Percentiles rank a stretch among this genome's conserved stretches.
phyloP scores from a whole-genome alignment of 768 basidiomycete species.

The Mycena sanguinolenta region DNA sequence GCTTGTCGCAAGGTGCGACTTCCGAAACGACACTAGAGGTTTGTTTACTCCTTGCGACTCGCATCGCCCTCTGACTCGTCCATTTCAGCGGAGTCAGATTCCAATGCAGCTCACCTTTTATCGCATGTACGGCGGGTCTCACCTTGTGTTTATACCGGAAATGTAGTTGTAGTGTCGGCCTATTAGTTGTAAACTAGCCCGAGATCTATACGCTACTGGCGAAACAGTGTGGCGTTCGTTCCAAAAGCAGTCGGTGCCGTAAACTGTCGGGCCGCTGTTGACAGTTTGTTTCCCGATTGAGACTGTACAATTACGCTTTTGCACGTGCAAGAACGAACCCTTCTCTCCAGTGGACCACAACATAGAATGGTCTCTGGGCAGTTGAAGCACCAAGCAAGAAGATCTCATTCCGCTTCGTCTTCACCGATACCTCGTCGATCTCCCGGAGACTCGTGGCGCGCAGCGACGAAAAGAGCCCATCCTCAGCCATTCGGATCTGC shows the following conservation, averaged over 20 bases:
- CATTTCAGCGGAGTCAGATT: not conserved
- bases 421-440: constrained; percentile 52
- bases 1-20: constrained; percentile 13
- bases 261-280: no score
- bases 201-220: no score
- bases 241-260: no score
- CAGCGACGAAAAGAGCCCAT: constrained; percentile 63
- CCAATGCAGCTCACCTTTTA: constrained; percentile 31
- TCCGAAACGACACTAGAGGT: constrained; percentile 2
- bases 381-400: constrained; percentile 55
- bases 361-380: constrained; percentile 49
- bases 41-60: not conserved
- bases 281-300: not conserved
- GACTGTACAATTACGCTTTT: not conserved
- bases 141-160: constrained; percentile 28
- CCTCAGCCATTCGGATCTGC: constrained; percentile 47
- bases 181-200: not conserved
- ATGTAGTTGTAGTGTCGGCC: not conserved
- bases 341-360: not conserved
- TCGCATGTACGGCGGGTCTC: constrained; percentile 19
- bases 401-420: constrained; percentile 67
- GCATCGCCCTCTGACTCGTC: not conserved
- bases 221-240: no score
- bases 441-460: constrained; percentile 54
- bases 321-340: not conserved